Base-by-base conservation (phyloP, 164 flowering plant genomes). In the Kingdonia uniflora region DNA sequence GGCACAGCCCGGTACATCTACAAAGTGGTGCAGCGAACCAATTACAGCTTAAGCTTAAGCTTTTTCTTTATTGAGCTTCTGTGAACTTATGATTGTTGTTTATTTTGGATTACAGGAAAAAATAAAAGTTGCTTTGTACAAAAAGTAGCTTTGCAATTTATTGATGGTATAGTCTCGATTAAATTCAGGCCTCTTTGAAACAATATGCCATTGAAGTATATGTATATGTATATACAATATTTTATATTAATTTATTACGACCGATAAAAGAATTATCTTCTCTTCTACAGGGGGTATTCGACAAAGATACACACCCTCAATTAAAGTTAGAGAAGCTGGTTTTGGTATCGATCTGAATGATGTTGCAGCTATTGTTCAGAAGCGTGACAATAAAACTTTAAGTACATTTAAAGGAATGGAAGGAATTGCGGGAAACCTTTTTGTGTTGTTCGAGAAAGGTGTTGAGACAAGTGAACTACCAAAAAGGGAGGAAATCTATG, bases 401-500 rank as follows among this genome's bases (percentile, higher is more conserved):
- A 15, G 7, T 29, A 35, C 53, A 25, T 29, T 29, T 8, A 20
- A 37, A 5, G 53, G 53, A 11, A 35, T 50, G 20, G 53, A 26
- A 16, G 53, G 53, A 6, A 50, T 50, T 25, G 39, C 39, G 33
- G 20, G 33, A 19, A 50, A 25, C 20, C 53, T 85, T 14, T 57
- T 60, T 46, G 71, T 90, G n/a, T 74, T 76, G 26, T 51, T 69
- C 11, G 55, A 70, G 2, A 33, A 65, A 33, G 95, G 95, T 37
- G 80, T 85, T 11, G 19, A 57, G 12, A 57, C 71, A 1, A 76
- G 71, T 29, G 19, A 11, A 20, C 67, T 77, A 15, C 61, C 20
- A 8, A 62, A 67, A 19, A 74, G 95, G 52, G 74, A 71, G 60
- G 70, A 72, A 38, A 35, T 81, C 38, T 85, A 56, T 64, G 95